Evolutionary conservation across 2,329 filamentous ascomycete species (phyloP), one percentile per base, ranked within the genome.

Genomic region (Ophiostoma montium): DNA sequence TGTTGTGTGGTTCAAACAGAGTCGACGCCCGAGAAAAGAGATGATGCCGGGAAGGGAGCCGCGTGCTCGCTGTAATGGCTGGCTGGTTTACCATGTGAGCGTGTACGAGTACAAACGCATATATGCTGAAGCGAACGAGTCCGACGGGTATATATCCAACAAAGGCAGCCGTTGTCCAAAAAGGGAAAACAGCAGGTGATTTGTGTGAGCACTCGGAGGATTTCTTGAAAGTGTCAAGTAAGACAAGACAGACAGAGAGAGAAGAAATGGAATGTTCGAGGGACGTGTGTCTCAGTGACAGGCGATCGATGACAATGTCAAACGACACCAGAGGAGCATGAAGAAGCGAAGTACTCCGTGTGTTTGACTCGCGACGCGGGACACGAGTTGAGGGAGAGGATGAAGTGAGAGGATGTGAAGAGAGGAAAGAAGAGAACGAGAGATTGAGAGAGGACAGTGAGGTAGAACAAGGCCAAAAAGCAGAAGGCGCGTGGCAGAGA

Each of bases 181-280:
- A 27, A 4, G 23, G 23, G 23, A 27, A 27, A 27, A 27, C 23
- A 27, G 42, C 44, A 32, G n/a, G n/a, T 41, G 41, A 49, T 35
- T 36, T 50, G 42, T 46, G 38, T 42, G 33, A 23, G 39, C 30
- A 31, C 27, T 30, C 27, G 23, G 23, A 30, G 39, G 23, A 23
- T 12, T 16, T 42, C 9, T 30, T 23, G 38, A 16, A 50, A 31
- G 32, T n/a, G n/a, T 8, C 15, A 35, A 27, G 31, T n/a, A 33
- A 47, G 48, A 35, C 31, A 30, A 42, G 15, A 50, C 12, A 47
- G 32, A 30, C 1, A 49, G 11, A 23, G 31, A 30, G 31, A 51
- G 23, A 50, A 18, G 42, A 35, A 30, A 38, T 27, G 27, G 27
- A 30, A 33, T 19, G 23, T 13, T 13, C 11, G 21, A 13, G 11